A percentile compares a stretch with the other conserved stretches of the same genome.
Conservation (phyloP, 2,329 filamentous ascomycete genomes). For the Spiromastix sp. region DNA sequence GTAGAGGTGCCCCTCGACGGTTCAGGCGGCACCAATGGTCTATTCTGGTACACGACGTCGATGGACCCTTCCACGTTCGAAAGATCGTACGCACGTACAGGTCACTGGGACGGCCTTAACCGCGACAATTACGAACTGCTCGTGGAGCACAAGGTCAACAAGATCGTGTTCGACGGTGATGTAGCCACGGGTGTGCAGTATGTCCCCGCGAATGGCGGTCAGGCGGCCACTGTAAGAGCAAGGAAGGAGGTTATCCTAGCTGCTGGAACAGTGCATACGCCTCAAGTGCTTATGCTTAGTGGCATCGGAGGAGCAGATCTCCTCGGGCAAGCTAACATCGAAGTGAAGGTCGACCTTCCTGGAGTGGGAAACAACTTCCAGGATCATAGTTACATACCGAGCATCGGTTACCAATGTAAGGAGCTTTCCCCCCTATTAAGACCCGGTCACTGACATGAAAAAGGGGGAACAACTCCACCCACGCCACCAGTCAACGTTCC, state of each 20-base stretch:
- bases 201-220: background rate
- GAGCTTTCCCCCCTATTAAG: background rate
- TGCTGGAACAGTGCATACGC: constrained; percentile 30
- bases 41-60: constrained; percentile 1
- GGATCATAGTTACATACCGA: constrained; percentile 13
- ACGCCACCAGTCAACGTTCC: background rate
- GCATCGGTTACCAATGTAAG: constrained; percentile 6
- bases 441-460: background rate
- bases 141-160: constrained; percentile 1
- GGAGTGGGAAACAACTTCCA: constrained; percentile 34
- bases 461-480: background rate
- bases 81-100: background rate
- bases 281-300: constrained; percentile 38
- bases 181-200: background rate
- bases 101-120: constrained; percentile 1
- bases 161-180: background rate
- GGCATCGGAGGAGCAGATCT: constrained; percentile 33
- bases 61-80: background rate
- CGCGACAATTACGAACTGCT: background rate
- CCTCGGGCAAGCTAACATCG: constrained; percentile 28
- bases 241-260: constrained; percentile 30
- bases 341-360: constrained; percentile 33
- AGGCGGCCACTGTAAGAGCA: background rate
- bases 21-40: background rate
- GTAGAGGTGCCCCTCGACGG: background rate